Conservation (phyloP, 805 yeast species). For the Schwanniomyces vanrijiae region DNA sequence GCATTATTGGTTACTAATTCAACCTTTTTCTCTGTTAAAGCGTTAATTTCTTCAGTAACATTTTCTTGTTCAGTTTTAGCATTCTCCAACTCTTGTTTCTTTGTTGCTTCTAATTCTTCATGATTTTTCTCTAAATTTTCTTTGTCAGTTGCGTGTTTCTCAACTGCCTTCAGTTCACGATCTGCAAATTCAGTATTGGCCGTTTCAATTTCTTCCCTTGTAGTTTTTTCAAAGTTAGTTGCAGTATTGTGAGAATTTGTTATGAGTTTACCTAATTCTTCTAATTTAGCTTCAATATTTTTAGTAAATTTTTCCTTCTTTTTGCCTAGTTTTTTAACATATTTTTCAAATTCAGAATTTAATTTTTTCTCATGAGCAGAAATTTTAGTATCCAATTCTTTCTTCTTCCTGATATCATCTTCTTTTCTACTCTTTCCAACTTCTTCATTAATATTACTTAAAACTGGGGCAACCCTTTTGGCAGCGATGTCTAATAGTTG, state of each 20-base stretch:
- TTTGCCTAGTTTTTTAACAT: conserved; percentile 37
- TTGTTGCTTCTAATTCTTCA: conserved; percentile 45
- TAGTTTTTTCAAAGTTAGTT: conserved; percentile 39
- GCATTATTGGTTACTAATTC: conserved; percentile 40
- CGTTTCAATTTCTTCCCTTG: conserved; percentile 43
- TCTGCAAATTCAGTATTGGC: conserved; percentile 44
- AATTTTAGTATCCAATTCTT: conserved; percentile 35
- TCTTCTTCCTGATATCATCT: conserved; percentile 43
- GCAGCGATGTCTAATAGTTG: conserved; percentile 58
- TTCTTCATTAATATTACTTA: conserved; percentile 49
- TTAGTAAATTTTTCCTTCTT: conserved; percentile 38
- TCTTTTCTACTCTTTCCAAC: conserved; percentile 44
- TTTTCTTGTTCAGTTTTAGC: conserved; percentile 40
- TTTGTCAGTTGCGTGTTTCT: conserved; percentile 45
- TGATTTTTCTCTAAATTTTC: conserved; percentile 43
- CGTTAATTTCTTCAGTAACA: conserved; percentile 47
- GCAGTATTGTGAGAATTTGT: conserved; percentile 31
- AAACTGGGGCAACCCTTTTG: conserved; percentile 53
- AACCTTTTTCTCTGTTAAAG: conserved; percentile 41
- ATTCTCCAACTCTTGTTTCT: conserved; percentile 42
- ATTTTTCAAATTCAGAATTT: conserved; percentile 34
- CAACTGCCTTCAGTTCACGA: conserved; percentile 49
- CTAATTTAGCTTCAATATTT: conserved; percentile 38
- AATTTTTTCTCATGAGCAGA: conserved; percentile 36
- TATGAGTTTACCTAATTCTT: conserved; percentile 18